These are phyloP conservation scores for Erodium maritimum DNA, from an alignment of 345 rosid species.

Conservation along the genomic window DNA sequence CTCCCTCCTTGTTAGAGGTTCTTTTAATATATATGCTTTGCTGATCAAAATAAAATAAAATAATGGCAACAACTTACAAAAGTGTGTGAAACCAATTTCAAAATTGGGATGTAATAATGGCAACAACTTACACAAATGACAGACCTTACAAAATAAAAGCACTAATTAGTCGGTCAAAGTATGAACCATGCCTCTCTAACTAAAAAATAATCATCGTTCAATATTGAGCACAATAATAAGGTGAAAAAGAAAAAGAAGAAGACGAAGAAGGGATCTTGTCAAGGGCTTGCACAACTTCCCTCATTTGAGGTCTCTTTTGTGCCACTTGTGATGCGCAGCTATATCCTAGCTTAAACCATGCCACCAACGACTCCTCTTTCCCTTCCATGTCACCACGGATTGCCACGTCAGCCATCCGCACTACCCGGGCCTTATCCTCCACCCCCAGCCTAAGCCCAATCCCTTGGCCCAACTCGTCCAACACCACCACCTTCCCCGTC, in stretches of 20 bases:
- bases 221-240: neutral
- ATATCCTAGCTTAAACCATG: neutral
- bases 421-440: neutral
- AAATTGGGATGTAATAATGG: too few relatives aligned
- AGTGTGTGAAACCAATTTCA: too few relatives aligned
- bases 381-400: neutral
- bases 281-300: neutral
- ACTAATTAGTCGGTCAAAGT: too few relatives aligned
- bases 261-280: neutral
- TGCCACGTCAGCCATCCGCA: slow-evolving; percentile 1
- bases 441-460: neutral
- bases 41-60: too few relatives aligned
- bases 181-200: neutral
- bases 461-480: neutral
- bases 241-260: neutral
- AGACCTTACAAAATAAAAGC: neutral
- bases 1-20: too few relatives aligned
- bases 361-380: neutral
- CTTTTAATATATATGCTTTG: too few relatives aligned
- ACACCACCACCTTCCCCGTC: neutral
- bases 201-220: neutral
- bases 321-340: neutral
- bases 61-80: too few relatives aligned
- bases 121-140: neutral
- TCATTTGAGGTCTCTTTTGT: neutral